Evolutionary conservation across 345 rosid species (phyloP).

Genomic region (Fremontodendron californicum): DNA sequence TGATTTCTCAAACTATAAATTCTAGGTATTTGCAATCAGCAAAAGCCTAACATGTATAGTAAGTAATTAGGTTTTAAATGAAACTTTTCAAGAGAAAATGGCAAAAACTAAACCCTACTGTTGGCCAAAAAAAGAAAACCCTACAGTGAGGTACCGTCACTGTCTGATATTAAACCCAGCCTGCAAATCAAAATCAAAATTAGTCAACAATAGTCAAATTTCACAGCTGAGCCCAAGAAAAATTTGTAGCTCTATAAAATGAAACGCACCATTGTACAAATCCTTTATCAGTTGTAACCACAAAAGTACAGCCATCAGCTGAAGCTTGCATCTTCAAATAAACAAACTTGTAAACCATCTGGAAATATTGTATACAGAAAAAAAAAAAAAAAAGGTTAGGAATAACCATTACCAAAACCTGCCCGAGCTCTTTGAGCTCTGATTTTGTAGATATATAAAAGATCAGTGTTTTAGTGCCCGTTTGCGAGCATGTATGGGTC

Average conservation of each 20-base stretch:
- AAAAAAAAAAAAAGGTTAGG: background rate
- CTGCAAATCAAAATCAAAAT: background rate
- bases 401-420: background rate
- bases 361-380: background rate
- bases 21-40: background rate
- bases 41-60: background rate
- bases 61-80: background rate
- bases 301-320: background rate
- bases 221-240: background rate
- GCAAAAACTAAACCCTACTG: background rate
- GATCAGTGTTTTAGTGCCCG: background rate
- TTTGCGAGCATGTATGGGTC: background rate
- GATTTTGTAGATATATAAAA: background rate
- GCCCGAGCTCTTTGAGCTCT: background rate
- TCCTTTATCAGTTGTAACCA: background rate
- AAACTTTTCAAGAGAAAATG: background rate
- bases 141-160: background rate
- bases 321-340: background rate
- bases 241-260: background rate
- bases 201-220: background rate
- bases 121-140: background rate
- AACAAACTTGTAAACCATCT: background rate
- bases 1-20: no score
- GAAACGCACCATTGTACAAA: background rate
- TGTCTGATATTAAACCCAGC: background rate